Conservation (phyloP, 2,329 filamentous ascomycete species). For the Emergomyces pasteurianus region DNA sequence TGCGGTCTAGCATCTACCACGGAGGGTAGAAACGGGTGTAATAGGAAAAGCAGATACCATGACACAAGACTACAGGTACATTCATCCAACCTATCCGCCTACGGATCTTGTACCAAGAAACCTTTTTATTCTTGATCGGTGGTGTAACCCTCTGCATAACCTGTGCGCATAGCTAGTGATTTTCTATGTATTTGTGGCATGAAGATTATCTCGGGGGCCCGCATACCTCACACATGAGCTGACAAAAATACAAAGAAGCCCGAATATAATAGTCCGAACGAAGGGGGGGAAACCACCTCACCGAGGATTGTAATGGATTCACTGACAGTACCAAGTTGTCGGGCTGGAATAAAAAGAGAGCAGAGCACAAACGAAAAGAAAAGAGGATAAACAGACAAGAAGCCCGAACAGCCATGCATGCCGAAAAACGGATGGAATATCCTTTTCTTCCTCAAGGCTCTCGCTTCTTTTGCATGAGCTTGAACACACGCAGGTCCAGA, state of each 20-base stretch:
- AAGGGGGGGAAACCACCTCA: neutral
- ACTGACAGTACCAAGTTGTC: neutral
- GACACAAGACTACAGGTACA: neutral
- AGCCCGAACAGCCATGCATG: no score
- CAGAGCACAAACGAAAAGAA: neutral
- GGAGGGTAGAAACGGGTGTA: neutral
- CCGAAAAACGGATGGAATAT: neutral
- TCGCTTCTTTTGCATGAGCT: conserved; percentile 17
- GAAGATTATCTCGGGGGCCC: neutral
- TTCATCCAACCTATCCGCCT: neutral
- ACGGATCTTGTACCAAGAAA: neutral
- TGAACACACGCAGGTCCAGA: conserved; percentile 30
- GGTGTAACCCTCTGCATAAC: neutral
- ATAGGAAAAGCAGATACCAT: neutral
- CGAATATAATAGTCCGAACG: neutral
- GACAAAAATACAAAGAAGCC: neutral
- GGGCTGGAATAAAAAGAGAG: neutral
- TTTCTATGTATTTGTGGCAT: neutral
- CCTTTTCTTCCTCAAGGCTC: neutral
- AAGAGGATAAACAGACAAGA: no score
- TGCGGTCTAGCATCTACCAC: neutral
- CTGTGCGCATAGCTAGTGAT: neutral
- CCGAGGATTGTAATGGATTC: neutral
- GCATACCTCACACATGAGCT: neutral
- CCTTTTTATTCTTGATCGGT: no score